A percentile compares a stretch with the other conserved stretches of the same genome.
phyloP scores from a whole-genome alignment of 331 rosid genomes.

The Dryas integrifolia region DNA sequence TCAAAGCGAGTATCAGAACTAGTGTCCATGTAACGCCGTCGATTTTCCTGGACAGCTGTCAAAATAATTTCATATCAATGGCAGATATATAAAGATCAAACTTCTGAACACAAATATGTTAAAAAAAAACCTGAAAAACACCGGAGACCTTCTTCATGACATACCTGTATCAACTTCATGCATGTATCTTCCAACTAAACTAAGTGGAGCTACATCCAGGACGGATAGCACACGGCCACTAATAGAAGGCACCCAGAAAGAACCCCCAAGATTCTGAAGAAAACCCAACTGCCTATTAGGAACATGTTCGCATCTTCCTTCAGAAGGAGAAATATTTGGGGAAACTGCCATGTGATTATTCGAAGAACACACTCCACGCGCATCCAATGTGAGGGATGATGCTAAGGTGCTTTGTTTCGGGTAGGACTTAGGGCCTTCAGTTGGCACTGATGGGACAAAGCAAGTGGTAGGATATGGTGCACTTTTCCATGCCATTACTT shows the following conservation, averaged over 20 bases:
- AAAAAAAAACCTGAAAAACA: conserved; percentile 29
- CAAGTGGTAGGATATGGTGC: conserved; percentile 72
- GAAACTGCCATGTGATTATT: conserved; percentile 35
- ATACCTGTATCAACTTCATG: conserved; percentile 65
- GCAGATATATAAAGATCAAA: conserved; percentile 31
- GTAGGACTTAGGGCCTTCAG: conserved; percentile 40
- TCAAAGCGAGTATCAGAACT: conserved; percentile 46
- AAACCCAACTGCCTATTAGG: conserved; percentile 39
- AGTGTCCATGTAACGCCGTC: conserved; percentile 55
- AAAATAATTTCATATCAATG: conserved; percentile 37
- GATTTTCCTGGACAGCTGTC: conserved; percentile 67
- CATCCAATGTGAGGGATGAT: conserved; percentile 39
- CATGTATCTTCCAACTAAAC: conserved; percentile 56
- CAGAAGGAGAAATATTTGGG: conserved; percentile 30
- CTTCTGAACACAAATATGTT: conserved; percentile 25
- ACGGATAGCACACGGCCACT: conserved; percentile 56
- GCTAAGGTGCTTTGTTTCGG: conserved; percentile 35
- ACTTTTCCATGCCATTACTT: conserved; percentile 52
- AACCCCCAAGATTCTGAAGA: conserved; percentile 44
- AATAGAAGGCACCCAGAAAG: conserved; percentile 59
- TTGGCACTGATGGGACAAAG: conserved; percentile 55
- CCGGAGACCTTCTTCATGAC: conserved; percentile 28
- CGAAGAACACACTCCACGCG: conserved; percentile 25
- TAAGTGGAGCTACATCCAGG: conserved; percentile 81
- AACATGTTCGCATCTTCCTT: conserved; percentile 36